A percentile compares a stretch with the other conserved stretches of the same genome.
Conservation (phyloP, 129 eudicot species). For the Mikania micrantha region DNA sequence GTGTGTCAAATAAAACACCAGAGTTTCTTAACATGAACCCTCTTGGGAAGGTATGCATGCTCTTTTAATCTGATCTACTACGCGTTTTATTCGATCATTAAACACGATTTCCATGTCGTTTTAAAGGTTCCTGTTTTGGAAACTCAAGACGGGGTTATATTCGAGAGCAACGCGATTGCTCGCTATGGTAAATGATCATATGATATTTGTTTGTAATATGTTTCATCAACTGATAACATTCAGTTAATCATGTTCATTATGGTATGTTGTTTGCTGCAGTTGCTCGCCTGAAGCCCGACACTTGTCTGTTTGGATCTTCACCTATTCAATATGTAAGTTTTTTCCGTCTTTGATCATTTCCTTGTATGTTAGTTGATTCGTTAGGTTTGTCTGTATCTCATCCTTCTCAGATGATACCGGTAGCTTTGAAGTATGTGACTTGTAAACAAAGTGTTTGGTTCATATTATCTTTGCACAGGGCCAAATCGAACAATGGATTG, state of each 20-base stretch:
- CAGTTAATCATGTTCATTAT: background rate
- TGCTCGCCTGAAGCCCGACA: constrained; percentile 42
- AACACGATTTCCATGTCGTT: background rate
- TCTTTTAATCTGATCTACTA: background rate
- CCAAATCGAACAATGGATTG: constrained; percentile 70
- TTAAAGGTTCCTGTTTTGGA: constrained; percentile 78
- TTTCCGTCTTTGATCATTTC: background rate
- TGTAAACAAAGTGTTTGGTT: background rate
- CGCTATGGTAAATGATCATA: constrained; percentile 48
- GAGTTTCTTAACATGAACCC: constrained; percentile 87
- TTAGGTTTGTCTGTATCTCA: no score
- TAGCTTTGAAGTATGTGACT: background rate
- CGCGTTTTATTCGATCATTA: background rate
- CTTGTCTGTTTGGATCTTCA: constrained; percentile 57
- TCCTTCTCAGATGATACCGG: no score
- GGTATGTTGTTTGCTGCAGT: constrained; percentile 32
- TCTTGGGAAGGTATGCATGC: constrained; percentile 48
- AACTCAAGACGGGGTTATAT: constrained; percentile 78
- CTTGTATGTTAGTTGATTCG: no score
- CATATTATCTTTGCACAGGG: constrained; percentile 43
- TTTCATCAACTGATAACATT: background rate
- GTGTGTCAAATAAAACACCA: constrained; percentile 64
- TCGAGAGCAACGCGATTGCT: constrained; percentile 88
- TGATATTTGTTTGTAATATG: background rate
- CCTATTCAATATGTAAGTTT: constrained; percentile 52